Base-by-base conservation (phyloP, 2,329 filamentous ascomycete genomes). In the Fusarium lyarnte region DNA sequence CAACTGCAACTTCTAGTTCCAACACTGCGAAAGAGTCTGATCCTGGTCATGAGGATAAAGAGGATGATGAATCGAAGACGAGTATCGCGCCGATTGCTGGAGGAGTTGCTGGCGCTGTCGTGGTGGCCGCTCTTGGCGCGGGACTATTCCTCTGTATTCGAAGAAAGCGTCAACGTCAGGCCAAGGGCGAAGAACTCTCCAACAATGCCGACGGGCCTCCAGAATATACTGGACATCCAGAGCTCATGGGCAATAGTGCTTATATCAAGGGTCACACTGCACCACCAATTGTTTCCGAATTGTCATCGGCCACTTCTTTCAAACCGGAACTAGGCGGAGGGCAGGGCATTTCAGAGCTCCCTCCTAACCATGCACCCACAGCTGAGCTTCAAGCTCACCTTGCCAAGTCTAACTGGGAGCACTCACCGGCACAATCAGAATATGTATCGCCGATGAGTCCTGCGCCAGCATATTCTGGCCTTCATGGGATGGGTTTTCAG, bases 101-200 rank as follows among this genome's bases (percentile, higher is more conserved):
- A 17, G 78, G 76, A 13, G 76, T 79, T n/a, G 76, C 77, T 8
- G 77, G 76, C 4, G 78, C 65, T 4, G 69, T 80, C 4, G 57
- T 77, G 11, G 61, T 77, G 13, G 58, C 78, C 12, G 73, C 76
- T 14, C 72, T 80, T 9, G 79, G 79, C 10, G 76, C 72, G 1
- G 79, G 79, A 0, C 67, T 78, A 1, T 78, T 81, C 29, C 78
- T 85, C 60, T 81, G 85, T 73, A 78, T 84, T 45, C 73, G 82
- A 29, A 80, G 77, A 45, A 79, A 75, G 41, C 80, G 78, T 35
- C 79, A 76, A 31, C 76, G 67, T 27, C 42, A 74, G n/a, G 46
- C 47, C 14, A 64, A 64, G 23, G 79, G 77, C 41, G 67, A 77
- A 29, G 61, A 74, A 38, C 64, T 80, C 25, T 60, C 63, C 6